Evolutionary conservation across 2,329 filamentous ascomycete species (phyloP), one percentile per base, ranked within the genome.

Genomic region (Alternaria burnsii): DNA sequence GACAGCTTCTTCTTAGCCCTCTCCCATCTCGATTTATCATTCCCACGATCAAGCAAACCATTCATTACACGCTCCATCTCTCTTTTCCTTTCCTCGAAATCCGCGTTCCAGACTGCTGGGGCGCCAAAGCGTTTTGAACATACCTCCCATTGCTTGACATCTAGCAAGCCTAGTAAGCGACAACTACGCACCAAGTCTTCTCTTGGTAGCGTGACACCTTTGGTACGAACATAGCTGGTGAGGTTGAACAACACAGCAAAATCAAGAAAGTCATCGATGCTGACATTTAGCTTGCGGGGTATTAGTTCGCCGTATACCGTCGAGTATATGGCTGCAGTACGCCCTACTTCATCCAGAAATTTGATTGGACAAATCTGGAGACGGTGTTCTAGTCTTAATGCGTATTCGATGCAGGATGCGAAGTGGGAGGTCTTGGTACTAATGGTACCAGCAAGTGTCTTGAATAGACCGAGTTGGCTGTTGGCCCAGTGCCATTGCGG

Each of bases 401-500:
- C 38, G 4, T 32, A 32, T 0, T 32, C 26, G 18, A 53, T 5
- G 28, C 51, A 53, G 2, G 7, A 16, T 2, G 41, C 16, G 28
- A 44, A 43, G 11, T 53, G 51, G 18, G 24, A 32, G 2, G 14
- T 22, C 11, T 53, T 53, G 18, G 20, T 51, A 2, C 16, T 11
- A 5, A 1, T 5, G 5, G 22, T 40, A 4, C 18, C 52, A 8
- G 28, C n/a, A 2, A 46, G 11, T 4, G 46, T 41, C 11, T 58
- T 58, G 5, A 38, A 24, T 9, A 58, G 5, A 20, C 48, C 43
- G 14, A 61, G 47, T 24, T 50, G 14, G 3, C 52, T 52, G 34
- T 63, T 63, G 3, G 48, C 52, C 56, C 48, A 60, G 18, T 43
- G 48, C n/a, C 28, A 12, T 16, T 55, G 32, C 11, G 40, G 14